Evolutionary conservation across 176 grass and related monocot genomes (phyloP).

Genomic region (Avena eriantha): DNA sequence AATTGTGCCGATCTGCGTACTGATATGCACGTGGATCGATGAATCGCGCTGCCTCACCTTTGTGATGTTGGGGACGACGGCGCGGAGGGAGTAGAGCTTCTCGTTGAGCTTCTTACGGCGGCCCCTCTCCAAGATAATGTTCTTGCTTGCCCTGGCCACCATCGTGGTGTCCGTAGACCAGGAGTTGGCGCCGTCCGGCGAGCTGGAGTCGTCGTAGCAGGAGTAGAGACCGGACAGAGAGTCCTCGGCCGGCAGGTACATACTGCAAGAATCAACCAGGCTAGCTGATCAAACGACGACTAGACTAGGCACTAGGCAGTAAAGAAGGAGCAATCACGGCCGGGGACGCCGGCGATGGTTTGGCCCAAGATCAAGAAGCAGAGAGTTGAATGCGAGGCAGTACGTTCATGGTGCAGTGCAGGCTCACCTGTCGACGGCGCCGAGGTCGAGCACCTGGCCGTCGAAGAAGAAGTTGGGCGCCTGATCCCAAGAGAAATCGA

Average conservation of each 20-base stretch:
- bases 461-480: slow-evolving; percentile 29
- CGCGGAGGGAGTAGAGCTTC: slow-evolving; percentile 58
- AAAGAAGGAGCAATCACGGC: not conserved
- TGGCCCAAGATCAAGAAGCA: not conserved
- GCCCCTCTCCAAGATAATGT: slow-evolving; percentile 52
- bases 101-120: slow-evolving; percentile 65
- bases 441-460: slow-evolving; percentile 33
- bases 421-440: slow-evolving; percentile 30
- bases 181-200: slow-evolving; percentile 48
- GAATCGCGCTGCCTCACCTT: slow-evolving; percentile 39
- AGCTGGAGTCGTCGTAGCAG: slow-evolving; percentile 44
- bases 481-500: slow-evolving; percentile 47
- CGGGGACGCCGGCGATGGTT: not conserved
- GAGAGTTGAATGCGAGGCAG: not conserved
- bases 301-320: not conserved
- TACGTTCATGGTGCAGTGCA: not conserved
- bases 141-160: slow-evolving; percentile 23
- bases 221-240: slow-evolving; percentile 25
- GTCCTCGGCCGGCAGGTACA: slow-evolving; percentile 44
- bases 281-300: not conserved
- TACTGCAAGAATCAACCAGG: not conserved
- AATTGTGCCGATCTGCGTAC: not conserved
- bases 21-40: not conserved
- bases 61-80: slow-evolving; percentile 68
- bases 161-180: not conserved